A percentile compares a stretch with the other conserved stretches of the same genome.
phyloP scores from a whole-genome alignment of 208 protist genomes.

The Trypanosoma vivax region DNA sequence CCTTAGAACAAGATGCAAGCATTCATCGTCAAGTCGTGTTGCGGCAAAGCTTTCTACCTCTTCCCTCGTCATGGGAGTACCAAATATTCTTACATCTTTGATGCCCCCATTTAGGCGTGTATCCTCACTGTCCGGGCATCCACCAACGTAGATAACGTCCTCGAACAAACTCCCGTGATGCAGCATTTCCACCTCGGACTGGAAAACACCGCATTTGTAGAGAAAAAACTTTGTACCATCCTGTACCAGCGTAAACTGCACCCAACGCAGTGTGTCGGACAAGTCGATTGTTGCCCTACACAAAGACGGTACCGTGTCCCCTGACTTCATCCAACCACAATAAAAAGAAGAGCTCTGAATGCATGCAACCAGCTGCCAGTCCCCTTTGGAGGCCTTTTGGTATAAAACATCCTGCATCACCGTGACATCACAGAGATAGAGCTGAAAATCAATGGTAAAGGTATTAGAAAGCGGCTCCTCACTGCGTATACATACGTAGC shows the following conservation, averaged over 20 bases:
- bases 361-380: constrained; percentile 41
- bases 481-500: constrained; percentile 50
- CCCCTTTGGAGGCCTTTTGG: constrained; percentile 21
- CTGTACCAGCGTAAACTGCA: constrained; percentile 76
- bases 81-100: constrained; percentile 60
- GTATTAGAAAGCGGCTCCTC: constrained; percentile 30
- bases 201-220: constrained; percentile 54
- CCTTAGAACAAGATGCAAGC: not conserved
- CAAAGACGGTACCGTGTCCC: constrained; percentile 19
- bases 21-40: not conserved
- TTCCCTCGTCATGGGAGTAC: constrained; percentile 37
- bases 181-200: constrained; percentile 23
- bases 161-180: constrained; percentile 34
- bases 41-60: constrained; percentile 5
- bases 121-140: constrained; percentile 28
- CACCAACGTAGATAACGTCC: constrained; percentile 57
- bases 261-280: constrained; percentile 37
- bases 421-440: constrained; percentile 41
- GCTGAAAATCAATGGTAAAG: constrained; percentile 66
- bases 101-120: constrained; percentile 60
- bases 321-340: constrained; percentile 48
- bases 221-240: constrained; percentile 39
- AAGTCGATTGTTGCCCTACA: constrained; percentile 26
- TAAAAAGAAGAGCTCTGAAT: constrained; percentile 34
- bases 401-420: constrained; percentile 69